Conservation (phyloP, 768 basidiomycete species). For the Psilocybe cyanescens region DNA sequence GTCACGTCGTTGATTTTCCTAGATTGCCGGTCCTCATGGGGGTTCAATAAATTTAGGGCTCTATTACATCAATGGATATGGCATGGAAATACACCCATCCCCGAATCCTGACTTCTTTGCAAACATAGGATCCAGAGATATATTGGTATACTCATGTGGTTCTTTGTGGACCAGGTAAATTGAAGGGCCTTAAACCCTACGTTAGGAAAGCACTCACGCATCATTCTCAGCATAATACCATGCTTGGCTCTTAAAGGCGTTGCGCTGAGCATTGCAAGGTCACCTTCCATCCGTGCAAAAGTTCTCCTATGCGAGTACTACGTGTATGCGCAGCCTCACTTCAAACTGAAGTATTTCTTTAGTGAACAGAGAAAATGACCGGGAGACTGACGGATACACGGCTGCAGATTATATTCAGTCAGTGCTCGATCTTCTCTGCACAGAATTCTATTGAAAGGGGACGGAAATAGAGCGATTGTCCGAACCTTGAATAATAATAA, state of each 20-base stretch:
- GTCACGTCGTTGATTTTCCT: constrained; percentile 24
- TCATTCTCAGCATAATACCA: constrained; percentile 72
- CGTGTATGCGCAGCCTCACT: neutral
- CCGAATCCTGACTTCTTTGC: constrained; percentile 84
- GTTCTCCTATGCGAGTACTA: constrained; percentile 74
- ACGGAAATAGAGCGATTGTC: constrained; percentile 58
- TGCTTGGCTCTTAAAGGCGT: constrained; percentile 87
- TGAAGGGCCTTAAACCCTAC: neutral
- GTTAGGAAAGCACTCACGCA: neutral
- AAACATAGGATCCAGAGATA: constrained; percentile 59
- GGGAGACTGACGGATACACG: constrained; percentile 86
- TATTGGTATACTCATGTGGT: constrained; percentile 90
- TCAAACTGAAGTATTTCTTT: constrained; percentile 4
- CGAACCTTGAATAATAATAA: constrained; percentile 67
- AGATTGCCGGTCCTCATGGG: constrained; percentile 7
- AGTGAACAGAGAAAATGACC: constrained; percentile 91
- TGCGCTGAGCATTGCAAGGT: constrained; percentile 76
- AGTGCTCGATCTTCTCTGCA: constrained; percentile 17
- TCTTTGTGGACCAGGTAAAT: constrained; percentile 91
- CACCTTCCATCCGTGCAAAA: constrained; percentile 73
- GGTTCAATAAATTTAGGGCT: constrained; percentile 48
- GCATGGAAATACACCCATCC: constrained; percentile 88
- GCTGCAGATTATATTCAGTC: constrained; percentile 86
- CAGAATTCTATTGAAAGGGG: neutral
- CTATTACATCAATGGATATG: constrained; percentile 90